Evolutionary conservation across 2,329 filamentous ascomycete species (phyloP), one percentile per base, ranked within the genome.

Genomic region (Trichoderma sp.): DNA sequence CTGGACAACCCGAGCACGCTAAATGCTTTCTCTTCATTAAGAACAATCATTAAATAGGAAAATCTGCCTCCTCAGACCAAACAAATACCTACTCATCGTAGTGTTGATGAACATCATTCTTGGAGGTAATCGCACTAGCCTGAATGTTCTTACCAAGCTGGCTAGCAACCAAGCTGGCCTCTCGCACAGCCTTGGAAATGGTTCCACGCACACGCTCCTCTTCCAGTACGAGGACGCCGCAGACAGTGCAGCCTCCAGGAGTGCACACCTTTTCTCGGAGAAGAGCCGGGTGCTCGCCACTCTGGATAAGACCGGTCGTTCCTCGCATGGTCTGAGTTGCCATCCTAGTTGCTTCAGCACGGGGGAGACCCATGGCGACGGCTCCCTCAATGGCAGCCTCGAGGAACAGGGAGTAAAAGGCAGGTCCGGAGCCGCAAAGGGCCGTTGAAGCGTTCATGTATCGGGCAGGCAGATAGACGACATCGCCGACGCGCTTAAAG

Each of bases 321-420:
- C 92, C 92, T 71, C 87, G 84, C 89, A 93, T 92, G 13, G 89
- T 88, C 81, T 94, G 92, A 1, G 91, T 89, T 29, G 91, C 91
- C 90, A 94, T 93, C 69, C 87, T 81, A 76, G 89, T 88, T 1
- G 91, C 91, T 75, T 93, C 90, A 2, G 84, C 86, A 57, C 91
- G 83, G 4, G 91, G 90, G 35, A 94, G 75, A 0, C 92, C 92
- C 89, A 93, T 92, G 15, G 91, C 90, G 1, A 94, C 90, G 4
- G 88, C 91, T 7, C 91, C 92, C 73, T 94, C 91, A 15, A 91
- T 88, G 54, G 91, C 85, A 7, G 90, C 90, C 78, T 94, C 92
- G 17, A 93, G 83, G 73, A 94, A 84, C 52, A 94, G 82, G 1
- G 90, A 86, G 72, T 92, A 92, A 79, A 93, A 93, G 1, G 91